Percentiles rank a stretch among this genome's conserved stretches.
phyloP scores from a whole-genome alignment of 352 stramenopile species.

The Globisporangium lucens region DNA sequence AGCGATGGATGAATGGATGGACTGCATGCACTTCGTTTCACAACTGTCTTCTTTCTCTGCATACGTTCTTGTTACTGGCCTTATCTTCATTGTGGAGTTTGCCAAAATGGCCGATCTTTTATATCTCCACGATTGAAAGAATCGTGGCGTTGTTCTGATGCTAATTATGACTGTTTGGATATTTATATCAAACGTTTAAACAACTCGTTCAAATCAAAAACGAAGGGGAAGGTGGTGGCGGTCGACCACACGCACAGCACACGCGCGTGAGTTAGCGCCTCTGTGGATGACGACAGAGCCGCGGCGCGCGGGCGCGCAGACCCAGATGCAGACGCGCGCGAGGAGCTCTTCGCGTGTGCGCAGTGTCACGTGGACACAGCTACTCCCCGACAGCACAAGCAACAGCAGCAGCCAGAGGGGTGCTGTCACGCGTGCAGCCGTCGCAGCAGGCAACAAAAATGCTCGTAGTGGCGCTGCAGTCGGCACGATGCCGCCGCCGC shows the following conservation, averaged over 20 bases:
- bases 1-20: background rate
- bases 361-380: background rate
- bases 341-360: background rate
- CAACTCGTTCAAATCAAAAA: background rate
- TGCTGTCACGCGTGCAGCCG: background rate
- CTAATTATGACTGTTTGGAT: no score
- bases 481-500: background rate
- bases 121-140: no score
- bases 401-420: background rate
- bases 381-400: background rate
- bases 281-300: conserved; percentile 5
- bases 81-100: no score
- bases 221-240: background rate
- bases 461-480: background rate
- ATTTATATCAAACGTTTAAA: no score
- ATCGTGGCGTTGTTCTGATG: no score
- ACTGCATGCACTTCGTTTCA: background rate
- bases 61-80: no score
- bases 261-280: background rate
- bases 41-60: no score
- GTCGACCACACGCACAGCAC: background rate
- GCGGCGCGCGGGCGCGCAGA: background rate
- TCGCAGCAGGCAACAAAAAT: background rate
- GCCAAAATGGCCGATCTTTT: no score
- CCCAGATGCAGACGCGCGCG: background rate